phyloP scores from a whole-genome alignment of 768 basidiomycete species.

The Pleurotus salmoneostramineus region DNA sequence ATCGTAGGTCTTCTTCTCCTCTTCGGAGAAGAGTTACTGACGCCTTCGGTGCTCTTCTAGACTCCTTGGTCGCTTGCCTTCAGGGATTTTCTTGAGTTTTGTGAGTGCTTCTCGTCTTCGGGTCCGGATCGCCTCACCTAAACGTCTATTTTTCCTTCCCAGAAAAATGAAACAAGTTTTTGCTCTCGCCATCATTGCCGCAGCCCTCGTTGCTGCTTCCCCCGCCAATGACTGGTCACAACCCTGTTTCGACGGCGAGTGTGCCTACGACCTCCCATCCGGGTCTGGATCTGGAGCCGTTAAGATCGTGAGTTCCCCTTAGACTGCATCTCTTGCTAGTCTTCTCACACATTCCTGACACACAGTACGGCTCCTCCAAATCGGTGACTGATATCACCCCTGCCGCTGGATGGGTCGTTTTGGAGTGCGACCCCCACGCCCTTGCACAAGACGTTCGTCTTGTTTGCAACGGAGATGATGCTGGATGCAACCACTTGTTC shows the following conservation, averaged over 20 bases:
- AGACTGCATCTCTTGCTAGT: too few relatives aligned
- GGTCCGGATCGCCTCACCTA: neutral
- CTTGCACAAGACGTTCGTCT: conserved; percentile 8
- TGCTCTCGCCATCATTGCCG: neutral
- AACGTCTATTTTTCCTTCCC: neutral
- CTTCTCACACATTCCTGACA: too few relatives aligned
- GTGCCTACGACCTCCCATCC: neutral
- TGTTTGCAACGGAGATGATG: conserved; percentile 11
- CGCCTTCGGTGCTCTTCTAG: neutral
- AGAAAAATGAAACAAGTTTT: neutral
- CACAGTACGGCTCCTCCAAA: conserved; percentile 3
- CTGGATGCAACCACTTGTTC: conserved; percentile 38
- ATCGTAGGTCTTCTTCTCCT: conserved; percentile 1
- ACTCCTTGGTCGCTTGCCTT: conserved; percentile 2
- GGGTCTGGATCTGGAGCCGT: neutral
- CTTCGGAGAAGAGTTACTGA: neutral
- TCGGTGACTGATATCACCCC: conserved; percentile 6
- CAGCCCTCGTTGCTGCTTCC: neutral
- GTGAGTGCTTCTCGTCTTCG: neutral
- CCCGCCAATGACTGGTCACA: neutral
- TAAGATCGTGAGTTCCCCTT: neutral
- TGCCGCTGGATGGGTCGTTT: conserved; percentile 3
- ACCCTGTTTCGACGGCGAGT: neutral
- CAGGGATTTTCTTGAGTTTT: neutral
- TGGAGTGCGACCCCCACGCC: conserved; percentile 4